A percentile compares a stretch with the other conserved stretches of the same genome.
These are phyloP conservation scores for Wickerhamiella azymoides DNA, from an alignment of 805 yeast genomes.

Conservation along the genomic window DNA sequence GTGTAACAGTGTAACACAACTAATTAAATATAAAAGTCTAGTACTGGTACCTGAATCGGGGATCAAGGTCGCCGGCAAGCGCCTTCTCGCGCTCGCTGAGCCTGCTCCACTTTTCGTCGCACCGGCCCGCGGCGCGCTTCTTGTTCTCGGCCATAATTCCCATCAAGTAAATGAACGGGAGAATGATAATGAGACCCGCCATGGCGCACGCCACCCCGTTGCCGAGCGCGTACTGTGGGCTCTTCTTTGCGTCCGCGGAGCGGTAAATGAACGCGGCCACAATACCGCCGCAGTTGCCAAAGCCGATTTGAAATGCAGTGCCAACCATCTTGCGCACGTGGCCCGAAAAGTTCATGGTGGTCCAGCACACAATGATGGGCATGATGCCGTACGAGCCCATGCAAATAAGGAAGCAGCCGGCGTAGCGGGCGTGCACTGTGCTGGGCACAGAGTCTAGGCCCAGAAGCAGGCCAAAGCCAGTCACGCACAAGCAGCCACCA, in stretches of 20 bases:
- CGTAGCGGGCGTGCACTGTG: slow-evolving; percentile 34
- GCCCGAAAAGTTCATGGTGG: slow-evolving; percentile 46
- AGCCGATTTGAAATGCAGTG: slow-evolving; percentile 50
- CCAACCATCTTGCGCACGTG: slow-evolving; percentile 47
- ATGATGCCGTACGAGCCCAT: slow-evolving; percentile 47
- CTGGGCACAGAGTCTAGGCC: slow-evolving; percentile 28
- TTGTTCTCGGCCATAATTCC: slow-evolving; percentile 23
- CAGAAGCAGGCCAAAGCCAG: slow-evolving; percentile 43
- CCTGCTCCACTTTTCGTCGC: slow-evolving; percentile 17
- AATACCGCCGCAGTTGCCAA: slow-evolving; percentile 64
- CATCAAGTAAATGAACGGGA: slow-evolving; percentile 26
- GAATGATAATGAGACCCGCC: slow-evolving; percentile 30
- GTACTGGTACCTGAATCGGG: slow-evolving; percentile 22
- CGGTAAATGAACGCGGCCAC: slow-evolving; percentile 46
- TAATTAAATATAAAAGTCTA: no score
- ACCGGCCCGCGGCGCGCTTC: slow-evolving; percentile 18
- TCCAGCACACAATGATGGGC: slow-evolving; percentile 62
- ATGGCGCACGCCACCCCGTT: slow-evolving; percentile 38
- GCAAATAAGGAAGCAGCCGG: slow-evolving; percentile 47
- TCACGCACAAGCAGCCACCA: slow-evolving; percentile 26
- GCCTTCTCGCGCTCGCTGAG: slow-evolving; percentile 15
- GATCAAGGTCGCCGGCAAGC: slow-evolving; percentile 24
- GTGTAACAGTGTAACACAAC: no score
- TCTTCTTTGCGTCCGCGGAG: slow-evolving; percentile 27
- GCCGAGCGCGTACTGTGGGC: slow-evolving; percentile 49